A percentile compares a stretch with the other conserved stretches of the same genome.
Evolutionary conservation across 1,139 yeast species (phyloP).

Genomic region (Yamadazyma dushanensis): DNA sequence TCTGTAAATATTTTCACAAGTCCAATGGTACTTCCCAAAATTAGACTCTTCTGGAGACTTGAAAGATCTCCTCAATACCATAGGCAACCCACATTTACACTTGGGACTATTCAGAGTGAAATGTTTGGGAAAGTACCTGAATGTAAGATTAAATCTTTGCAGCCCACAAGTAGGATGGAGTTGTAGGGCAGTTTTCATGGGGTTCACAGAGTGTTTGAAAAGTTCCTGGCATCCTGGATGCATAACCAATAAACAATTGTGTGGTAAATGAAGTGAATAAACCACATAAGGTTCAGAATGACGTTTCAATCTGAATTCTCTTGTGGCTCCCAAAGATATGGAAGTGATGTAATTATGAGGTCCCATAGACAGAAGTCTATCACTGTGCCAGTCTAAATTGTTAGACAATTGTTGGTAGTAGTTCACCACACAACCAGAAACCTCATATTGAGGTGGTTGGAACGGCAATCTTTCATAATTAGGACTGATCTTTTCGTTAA

Average conservation of each 20-base stretch:
- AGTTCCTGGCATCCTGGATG: constrained; percentile 77
- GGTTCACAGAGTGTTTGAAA: constrained; percentile 53
- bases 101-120: constrained; percentile 40
- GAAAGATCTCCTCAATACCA: constrained; percentile 50
- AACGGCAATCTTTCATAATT: constrained; percentile 27
- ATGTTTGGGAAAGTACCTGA: constrained; percentile 48
- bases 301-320: constrained; percentile 60
- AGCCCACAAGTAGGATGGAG: constrained; percentile 51
- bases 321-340: constrained; percentile 62
- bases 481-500: constrained; percentile 35
- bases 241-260: constrained; percentile 67
- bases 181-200: constrained; percentile 28
- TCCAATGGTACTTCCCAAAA: constrained; percentile 56
- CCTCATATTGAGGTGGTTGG: constrained; percentile 39
- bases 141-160: constrained; percentile 62
- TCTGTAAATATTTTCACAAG: constrained; percentile 43
- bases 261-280: constrained; percentile 58
- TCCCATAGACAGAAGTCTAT: constrained; percentile 66
- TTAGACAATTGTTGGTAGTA: constrained; percentile 48
- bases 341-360: constrained; percentile 69
- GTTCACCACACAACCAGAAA: constrained; percentile 55
- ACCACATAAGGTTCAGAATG: constrained; percentile 29
- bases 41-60: constrained; percentile 31
- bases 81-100: constrained; percentile 49
- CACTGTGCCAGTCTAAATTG: constrained; percentile 72